These are phyloP conservation scores for Penicillium sp. DNA, from an alignment of 2,329 filamentous ascomycete species.

Conservation along the genomic window DNA sequence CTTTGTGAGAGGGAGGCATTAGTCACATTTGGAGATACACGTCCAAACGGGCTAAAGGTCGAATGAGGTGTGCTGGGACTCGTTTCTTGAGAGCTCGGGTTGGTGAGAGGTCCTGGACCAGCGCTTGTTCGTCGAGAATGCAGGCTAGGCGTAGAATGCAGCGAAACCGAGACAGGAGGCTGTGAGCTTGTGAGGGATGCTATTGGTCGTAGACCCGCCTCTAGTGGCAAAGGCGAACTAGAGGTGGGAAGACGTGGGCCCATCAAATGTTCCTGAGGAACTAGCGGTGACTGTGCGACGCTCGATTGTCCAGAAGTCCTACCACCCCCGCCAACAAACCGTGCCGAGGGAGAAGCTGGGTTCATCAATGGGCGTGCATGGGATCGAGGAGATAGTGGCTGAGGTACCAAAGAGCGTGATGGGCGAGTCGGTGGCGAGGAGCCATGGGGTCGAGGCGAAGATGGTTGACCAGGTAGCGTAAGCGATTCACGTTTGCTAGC, in stretches of 20 bases:
- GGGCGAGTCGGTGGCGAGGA: conserved; percentile 32
- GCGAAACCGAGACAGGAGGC: conserved; percentile 20
- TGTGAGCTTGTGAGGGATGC: conserved; percentile 18
- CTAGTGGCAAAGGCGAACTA: conserved; percentile 28
- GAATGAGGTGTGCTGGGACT: conserved; percentile 39
- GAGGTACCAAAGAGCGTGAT: conserved; percentile 27
- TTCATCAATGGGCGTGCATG: conserved; percentile 34
- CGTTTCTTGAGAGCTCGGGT: conserved; percentile 36
- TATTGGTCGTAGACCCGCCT: conserved; percentile 25
- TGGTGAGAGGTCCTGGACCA: conserved; percentile 29
- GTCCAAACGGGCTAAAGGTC: conserved; percentile 32
- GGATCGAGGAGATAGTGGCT: conserved; percentile 35
- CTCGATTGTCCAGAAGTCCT: conserved; percentile 33
- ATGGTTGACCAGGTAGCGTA: conserved; percentile 21
- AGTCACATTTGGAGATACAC: conserved; percentile 31
- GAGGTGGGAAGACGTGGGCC: conserved; percentile 28
- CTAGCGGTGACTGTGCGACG: conserved; percentile 38
- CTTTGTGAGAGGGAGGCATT: conserved; percentile 21
- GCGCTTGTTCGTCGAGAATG: conserved; percentile 34
- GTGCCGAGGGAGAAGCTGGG: conserved; percentile 40
- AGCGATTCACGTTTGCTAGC: conserved; percentile 24
- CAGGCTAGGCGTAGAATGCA: conserved; percentile 37
- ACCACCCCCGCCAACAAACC: conserved; percentile 31
- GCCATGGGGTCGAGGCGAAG: conserved; percentile 29
- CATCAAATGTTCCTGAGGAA: conserved; percentile 32